Evolutionary conservation across 139 green algal genomes (phyloP), one percentile per base, ranked within the genome.

Genomic region (Tetradesmus lagerheimii): DNA sequence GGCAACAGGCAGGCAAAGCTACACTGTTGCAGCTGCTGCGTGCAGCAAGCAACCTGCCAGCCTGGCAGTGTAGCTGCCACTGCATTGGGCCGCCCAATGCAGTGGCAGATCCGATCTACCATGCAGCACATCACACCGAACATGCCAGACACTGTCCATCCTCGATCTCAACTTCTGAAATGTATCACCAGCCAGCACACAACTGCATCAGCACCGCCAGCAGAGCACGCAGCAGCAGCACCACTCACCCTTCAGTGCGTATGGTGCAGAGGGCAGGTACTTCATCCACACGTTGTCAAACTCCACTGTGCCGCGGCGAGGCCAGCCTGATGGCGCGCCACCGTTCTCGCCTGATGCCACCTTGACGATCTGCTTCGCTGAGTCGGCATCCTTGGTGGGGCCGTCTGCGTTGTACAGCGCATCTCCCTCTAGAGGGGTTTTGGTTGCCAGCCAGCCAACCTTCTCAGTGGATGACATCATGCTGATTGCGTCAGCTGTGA

Each of bases 371-470:
- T 86, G 80, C 38, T 86, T 87, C 50, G 53, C 76, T 29, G 20
- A 3, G 47, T 76, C 41, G 9, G 45, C 47, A 39, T 89, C 80
- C 76, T 90, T 75, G 57, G 39, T 77, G 23, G 71, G 35, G 18
- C 88, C 50, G 31, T 76, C 34, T 4, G 45, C 23, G 71, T 27
- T 75, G 39, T 83, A 91, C 80, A 82, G 80, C 5, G 66, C 80
- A 31, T 71, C 67, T 25, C 88, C 90, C 83, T 93, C 90, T 47
- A 92, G 85, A 34, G 90, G 89, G n/a, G 90, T 89, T 57, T 94
- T 88, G 83, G 94, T 93, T 27, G 93, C 90, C 57, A 95, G 88
- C 90, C 85, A 95, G 31, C 86, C 86, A 34, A 95, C n/a, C 91
- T 94, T 93, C 92, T 94, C 92, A 16, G 85, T 85, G 29, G 92